Conservation (phyloP, 1,284 basidiomycete genomes). For the Ustilago crameri region DNA sequence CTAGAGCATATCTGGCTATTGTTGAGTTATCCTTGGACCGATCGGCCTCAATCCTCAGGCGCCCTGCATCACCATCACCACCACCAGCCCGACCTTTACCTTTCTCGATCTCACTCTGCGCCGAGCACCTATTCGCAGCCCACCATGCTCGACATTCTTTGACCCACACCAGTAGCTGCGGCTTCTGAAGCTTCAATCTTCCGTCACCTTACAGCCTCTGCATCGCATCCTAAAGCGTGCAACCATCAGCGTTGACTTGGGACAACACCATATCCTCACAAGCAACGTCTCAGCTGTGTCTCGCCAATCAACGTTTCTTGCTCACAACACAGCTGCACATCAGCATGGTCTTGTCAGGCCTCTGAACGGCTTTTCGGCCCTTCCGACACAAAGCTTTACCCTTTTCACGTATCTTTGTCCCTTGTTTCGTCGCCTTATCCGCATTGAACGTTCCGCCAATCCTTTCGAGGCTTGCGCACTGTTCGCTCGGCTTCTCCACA, state of each 20-base stretch:
- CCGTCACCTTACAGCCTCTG: neutral
- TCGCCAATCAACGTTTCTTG: neutral
- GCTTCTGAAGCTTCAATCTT: constrained; percentile 17
- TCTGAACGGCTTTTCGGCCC: constrained; percentile 2
- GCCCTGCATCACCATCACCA: neutral
- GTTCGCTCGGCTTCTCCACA: too few species aligned
- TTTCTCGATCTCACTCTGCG: constrained; percentile 3
- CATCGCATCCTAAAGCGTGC: constrained; percentile 6
- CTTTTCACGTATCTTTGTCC: neutral
- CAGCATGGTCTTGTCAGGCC: constrained; percentile 7
- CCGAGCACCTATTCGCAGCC: neutral
- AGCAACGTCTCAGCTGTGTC: neutral
- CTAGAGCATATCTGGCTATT: too few species aligned
- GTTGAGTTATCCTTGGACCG: neutral
- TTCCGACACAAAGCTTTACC: constrained; percentile 9
- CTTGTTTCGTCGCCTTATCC: too few species aligned
- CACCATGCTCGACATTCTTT: constrained; percentile 32
- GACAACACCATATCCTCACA: neutral
- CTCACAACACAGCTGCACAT: neutral
- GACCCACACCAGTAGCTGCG: constrained; percentile 17
- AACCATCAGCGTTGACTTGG: too few species aligned
- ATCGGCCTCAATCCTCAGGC: neutral
- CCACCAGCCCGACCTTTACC: constrained; percentile 1
- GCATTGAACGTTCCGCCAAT: neutral
- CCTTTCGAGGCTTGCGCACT: too few species aligned